Percentiles rank a stretch among this genome's conserved stretches.
These are phyloP conservation scores for Phytophthora tubulina DNA, from an alignment of 352 stramenopile species.

Conservation along the genomic window DNA sequence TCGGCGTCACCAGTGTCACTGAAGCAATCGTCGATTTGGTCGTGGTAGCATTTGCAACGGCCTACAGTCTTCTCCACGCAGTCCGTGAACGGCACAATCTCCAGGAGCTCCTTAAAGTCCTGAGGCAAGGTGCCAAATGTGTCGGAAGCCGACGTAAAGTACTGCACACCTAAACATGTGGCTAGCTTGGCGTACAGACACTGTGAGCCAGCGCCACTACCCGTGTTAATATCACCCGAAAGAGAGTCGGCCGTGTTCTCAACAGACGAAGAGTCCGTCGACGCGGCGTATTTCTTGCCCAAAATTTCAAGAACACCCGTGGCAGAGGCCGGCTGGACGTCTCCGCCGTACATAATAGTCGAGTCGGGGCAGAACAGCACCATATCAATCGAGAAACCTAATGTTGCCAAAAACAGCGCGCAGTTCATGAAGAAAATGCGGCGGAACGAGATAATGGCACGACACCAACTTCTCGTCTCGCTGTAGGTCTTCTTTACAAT, in stretches of 20 bases:
- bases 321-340: constrained; percentile 49
- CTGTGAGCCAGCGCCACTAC: constrained; percentile 45
- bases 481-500: constrained; percentile 85
- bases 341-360: constrained; percentile 77
- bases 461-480: constrained; percentile 79
- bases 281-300: constrained; percentile 62
- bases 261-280: constrained; percentile 37
- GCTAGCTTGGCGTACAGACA: constrained; percentile 77
- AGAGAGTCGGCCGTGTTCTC: constrained; percentile 44
- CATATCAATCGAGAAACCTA: constrained; percentile 80
- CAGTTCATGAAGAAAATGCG: constrained; percentile 89
- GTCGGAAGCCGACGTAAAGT: constrained; percentile 47
- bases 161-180: constrained; percentile 68
- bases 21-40: constrained; percentile 58
- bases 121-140: constrained; percentile 76
- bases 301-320: constrained; percentile 53
- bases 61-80: constrained; percentile 51
- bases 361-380: constrained; percentile 81
- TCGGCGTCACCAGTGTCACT: constrained; percentile 51
- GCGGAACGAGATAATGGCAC: constrained; percentile 80
- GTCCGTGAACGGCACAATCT: constrained; percentile 57
- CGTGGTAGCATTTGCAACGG: constrained; percentile 60
- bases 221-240: constrained; percentile 34
- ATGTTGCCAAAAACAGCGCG: constrained; percentile 69
- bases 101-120: constrained; percentile 72